Base-by-base conservation (phyloP, 257 asterid genomes). In the Nicotiana sylvestris region DNA sequence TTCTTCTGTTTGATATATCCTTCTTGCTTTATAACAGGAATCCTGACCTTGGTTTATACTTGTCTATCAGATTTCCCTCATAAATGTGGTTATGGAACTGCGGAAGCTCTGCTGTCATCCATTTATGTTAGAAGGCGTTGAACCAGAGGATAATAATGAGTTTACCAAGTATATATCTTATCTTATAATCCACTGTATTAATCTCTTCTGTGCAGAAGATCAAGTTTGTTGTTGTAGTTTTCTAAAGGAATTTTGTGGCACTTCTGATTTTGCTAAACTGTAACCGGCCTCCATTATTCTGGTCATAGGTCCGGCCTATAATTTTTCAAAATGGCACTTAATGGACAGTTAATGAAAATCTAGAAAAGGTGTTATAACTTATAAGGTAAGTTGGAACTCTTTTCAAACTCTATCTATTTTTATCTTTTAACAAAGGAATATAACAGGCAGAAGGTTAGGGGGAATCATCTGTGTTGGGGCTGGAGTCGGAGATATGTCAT, bases 21-120 rank as follows among this genome's bases (percentile, higher is more conserved):
- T 74, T 68, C 9, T 9, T 76, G 16, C 53, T 76, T 62, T 58
- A 68, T 78, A 76, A 51, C 46, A 51, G 80, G 62, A 81, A 53
- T 51, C 29, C 66, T 77, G 29, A 85, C 84, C 43, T 85, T 64
- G 77, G 72, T 70, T 78, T 86, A 66, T 83, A 72, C 67, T 81
- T 87, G 68, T 80, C 82, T 81, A 76, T 81, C 88, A 96, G 99
- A 94, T 95, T 77, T 95, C 99, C 79, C 98, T 94, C 72, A 90
- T 91, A 82, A 95, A 95, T 85, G 99, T 95, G 89, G 99, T 95
- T 88, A 95, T 95, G 99, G 99, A 95, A 89, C 93, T 95, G 86
- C 98, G 99, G 87, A 95, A 95, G 87, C 98, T 95, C 78, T 95
- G 98, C 83, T 93, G 99, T 89, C 99, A 95, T 85, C 97, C 96